Evolutionary conservation across 148 eudicot species (phyloP), one percentile per base, ranked within the genome.

Genomic region (Limonium bicolor): DNA sequence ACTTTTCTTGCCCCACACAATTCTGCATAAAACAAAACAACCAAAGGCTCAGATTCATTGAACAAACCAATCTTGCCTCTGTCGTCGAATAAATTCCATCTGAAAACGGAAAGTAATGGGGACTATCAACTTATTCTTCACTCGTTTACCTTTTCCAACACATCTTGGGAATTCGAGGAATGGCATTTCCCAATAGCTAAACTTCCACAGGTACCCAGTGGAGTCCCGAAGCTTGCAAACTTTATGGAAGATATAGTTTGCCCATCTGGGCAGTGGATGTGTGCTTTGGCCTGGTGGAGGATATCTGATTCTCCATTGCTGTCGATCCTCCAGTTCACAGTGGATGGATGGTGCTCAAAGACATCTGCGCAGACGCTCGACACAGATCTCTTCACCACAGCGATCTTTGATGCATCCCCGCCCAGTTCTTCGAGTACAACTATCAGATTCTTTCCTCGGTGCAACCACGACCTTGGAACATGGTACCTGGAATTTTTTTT

Each of bases 381-480:
- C n/a, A 70, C 60, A 14, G 63, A 43, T 56, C 94, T 73, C 62
- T 69, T 80, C 36, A 76, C 82, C 0, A 84, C 64, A 35, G 68
- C 38, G 37, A 84, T 76, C 57, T 61, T 68, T 15, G 77, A 71
- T 40, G 73, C 72, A 66, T 84, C 82, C 23, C 94, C 94, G 12
- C 82, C 85, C 13, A 84, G 32, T 57, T 84, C 94, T 51, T 84
- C 94, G 19, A 84, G 71, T 3, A 80, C 23, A 2, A 84, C 85
- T 53, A 84, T 46, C 23, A 73, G 58, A 37, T 84, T 84, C 54
- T 51, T 51, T 17, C 40, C 63, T 6, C 82, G 82, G 36, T 71
- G 69, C 44, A 84, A 50, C 94, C 94, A 84, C 18, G 82, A 72
- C 40, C 94, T 73, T 0, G 94, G 94, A 35, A 84, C 77, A 63